Conservation (phyloP, 768 basidiomycete species). For the Boletus coccyginus region DNA sequence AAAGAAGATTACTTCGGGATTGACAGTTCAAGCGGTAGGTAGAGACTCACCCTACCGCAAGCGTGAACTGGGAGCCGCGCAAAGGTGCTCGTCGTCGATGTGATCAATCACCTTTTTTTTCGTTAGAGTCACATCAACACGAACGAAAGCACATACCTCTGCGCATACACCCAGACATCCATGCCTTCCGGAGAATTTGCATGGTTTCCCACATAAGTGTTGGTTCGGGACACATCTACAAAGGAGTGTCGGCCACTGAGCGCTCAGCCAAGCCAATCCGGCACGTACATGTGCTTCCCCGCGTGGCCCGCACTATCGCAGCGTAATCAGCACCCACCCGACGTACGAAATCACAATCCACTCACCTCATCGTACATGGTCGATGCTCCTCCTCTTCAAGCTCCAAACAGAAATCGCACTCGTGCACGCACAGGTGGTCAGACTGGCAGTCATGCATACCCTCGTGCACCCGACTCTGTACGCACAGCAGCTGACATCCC, state of each 20-base stretch:
- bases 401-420: slow-evolving; percentile 40
- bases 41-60: slow-evolving; percentile 47
- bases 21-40: background rate
- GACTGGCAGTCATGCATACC: slow-evolving; percentile 50
- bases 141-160: slow-evolving; percentile 35
- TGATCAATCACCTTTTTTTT: slow-evolving; percentile 45
- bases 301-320: slow-evolving; percentile 52
- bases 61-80: slow-evolving; percentile 51
- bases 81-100: slow-evolving; percentile 47
- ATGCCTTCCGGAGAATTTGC: slow-evolving; percentile 41
- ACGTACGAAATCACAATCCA: background rate
- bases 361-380: slow-evolving; percentile 48
- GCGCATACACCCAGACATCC: slow-evolving; percentile 55
- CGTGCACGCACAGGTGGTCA: slow-evolving; percentile 42
- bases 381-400: slow-evolving; percentile 30
- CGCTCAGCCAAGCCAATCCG: rapidly evolving
- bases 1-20: background rate
- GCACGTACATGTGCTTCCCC: slow-evolving; percentile 51
- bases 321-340: background rate
- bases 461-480: slow-evolving; percentile 45
- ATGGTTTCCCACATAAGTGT: slow-evolving; percentile 56
- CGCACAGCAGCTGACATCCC: slow-evolving; percentile 48
- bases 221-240: slow-evolving; percentile 49
- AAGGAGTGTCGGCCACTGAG: background rate
- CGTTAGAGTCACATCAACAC: background rate